A percentile compares a stretch with the other conserved stretches of the same genome.
Evolutionary conservation across 345 rosid genomes (phyloP).

Genomic region (Pistacia integerrima): DNA sequence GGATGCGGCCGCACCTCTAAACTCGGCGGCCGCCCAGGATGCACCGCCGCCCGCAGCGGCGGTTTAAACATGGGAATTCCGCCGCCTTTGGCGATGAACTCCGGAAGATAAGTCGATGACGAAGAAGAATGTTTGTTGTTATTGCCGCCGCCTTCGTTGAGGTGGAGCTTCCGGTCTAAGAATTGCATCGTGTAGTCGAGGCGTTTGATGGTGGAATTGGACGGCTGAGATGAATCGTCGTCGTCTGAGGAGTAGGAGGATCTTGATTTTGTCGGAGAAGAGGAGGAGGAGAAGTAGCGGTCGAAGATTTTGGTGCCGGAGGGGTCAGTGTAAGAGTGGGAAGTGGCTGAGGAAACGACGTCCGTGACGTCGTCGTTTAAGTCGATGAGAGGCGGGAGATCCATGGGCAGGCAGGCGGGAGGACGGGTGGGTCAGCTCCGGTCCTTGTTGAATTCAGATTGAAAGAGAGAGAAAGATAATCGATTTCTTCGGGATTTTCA

Average conservation of each 20-base stretch:
- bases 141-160: constrained; percentile 30
- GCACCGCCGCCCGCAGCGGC: constrained; percentile 73
- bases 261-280: constrained; percentile 17
- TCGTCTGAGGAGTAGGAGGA: constrained; percentile 39
- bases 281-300: constrained; percentile 56
- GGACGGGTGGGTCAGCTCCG: too few relatives aligned
- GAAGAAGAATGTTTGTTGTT: background rate
- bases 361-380: constrained; percentile 14
- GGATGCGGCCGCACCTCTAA: constrained; percentile 91
- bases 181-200: constrained; percentile 92
- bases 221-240: constrained; percentile 40
- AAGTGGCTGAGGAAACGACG: constrained; percentile 25
- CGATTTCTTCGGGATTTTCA: background rate
- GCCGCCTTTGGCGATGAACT: constrained; percentile 56
- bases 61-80: constrained; percentile 60
- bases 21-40: constrained; percentile 77
- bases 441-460: too few relatives aligned
- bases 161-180: constrained; percentile 69
- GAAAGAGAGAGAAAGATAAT: too few relatives aligned
- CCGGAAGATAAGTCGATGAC: constrained; percentile 44
- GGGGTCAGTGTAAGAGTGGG: constrained; percentile 16
- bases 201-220: constrained; percentile 58
- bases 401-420: background rate
- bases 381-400: constrained; percentile 19
- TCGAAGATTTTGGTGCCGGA: constrained; percentile 51